phyloP scores from a whole-genome alignment of 2,329 filamentous ascomycete species.

The Xylariales sp. region DNA sequence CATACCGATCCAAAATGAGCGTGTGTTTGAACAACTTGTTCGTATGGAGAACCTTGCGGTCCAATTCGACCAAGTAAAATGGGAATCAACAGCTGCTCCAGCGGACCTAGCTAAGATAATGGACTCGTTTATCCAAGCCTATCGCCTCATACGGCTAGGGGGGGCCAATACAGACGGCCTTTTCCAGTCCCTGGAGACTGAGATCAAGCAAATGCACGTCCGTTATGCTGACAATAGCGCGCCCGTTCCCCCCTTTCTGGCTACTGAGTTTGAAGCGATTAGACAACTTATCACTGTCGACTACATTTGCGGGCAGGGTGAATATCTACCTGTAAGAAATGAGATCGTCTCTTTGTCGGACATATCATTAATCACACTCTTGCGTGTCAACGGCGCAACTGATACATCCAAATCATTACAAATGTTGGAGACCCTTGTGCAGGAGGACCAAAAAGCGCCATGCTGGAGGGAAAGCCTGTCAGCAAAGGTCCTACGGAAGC shows the following conservation, averaged over 20 bases:
- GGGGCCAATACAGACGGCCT: constrained; percentile 59
- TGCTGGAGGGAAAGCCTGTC: constrained; percentile 60
- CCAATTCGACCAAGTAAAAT: constrained; percentile 70
- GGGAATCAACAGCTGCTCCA: constrained; percentile 66
- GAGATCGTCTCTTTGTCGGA: constrained; percentile 63
- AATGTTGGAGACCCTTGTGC: constrained; percentile 60
- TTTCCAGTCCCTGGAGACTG: constrained; percentile 60
- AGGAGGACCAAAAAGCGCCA: constrained; percentile 37
- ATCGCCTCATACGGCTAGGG: constrained; percentile 63
- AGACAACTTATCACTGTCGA: constrained; percentile 64
- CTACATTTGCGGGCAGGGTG: constrained; percentile 40
- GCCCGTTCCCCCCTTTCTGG: constrained; percentile 61
- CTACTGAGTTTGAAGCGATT: constrained; percentile 66
- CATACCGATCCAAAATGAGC: constrained; percentile 60
- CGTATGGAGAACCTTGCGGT: constrained; percentile 67
- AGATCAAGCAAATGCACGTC: constrained; percentile 66
- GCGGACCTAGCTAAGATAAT: constrained; percentile 65
- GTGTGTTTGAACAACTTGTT: constrained; percentile 59
- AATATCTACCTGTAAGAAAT: constrained; percentile 42
- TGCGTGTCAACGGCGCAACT: constrained; percentile 55
- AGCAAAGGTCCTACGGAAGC: constrained; percentile 65
- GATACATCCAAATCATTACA: constrained; percentile 58
- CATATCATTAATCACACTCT: constrained; percentile 56
- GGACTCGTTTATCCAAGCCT: constrained; percentile 66
- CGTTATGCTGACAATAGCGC: constrained; percentile 53